phyloP scores from a whole-genome alignment of 2,329 filamentous ascomycete genomes.

The Aulographum hederae region DNA sequence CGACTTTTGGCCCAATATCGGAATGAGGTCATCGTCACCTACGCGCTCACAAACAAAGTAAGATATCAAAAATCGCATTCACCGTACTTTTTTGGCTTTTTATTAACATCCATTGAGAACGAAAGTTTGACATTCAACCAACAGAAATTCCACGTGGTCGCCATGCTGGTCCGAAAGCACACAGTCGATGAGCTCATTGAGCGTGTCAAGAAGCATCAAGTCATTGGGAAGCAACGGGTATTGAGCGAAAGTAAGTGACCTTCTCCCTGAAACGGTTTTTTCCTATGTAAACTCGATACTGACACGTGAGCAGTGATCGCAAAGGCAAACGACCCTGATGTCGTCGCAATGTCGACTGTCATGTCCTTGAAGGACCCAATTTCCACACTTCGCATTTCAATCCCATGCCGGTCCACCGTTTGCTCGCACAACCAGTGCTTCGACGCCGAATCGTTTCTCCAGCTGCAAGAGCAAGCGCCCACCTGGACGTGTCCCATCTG shows the following conservation, averaged over 20 bases:
- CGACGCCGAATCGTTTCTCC: conserved; percentile 78
- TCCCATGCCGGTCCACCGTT: conserved; percentile 60
- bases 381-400: conserved; percentile 62
- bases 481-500: conserved; percentile 96
- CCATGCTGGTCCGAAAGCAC: conserved; percentile 59
- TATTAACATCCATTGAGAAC: neutral
- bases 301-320: conserved; percentile 49
- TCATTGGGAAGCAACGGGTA: conserved; percentile 66
- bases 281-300: neutral
- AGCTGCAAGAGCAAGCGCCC: conserved; percentile 87
- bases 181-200: conserved; percentile 54
- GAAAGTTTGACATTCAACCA: conserved; percentile 8
- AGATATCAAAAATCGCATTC: conserved; percentile 17
- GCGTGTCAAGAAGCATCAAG: conserved; percentile 45
- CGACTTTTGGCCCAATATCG: conserved; percentile 38
- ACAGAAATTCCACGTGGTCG: conserved; percentile 35
- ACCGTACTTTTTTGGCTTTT: neutral
- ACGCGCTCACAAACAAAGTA: conserved; percentile 80
- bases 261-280: neutral
- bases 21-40: conserved; percentile 73
- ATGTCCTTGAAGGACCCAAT: conserved; percentile 87
- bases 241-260: conserved; percentile 56
- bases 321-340: conserved; percentile 71
- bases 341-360: conserved; percentile 72
- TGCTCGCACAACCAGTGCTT: conserved; percentile 93